Base-by-base conservation (phyloP, 1,284 basidiomycete genomes). In the Entoloma clypeatum region DNA sequence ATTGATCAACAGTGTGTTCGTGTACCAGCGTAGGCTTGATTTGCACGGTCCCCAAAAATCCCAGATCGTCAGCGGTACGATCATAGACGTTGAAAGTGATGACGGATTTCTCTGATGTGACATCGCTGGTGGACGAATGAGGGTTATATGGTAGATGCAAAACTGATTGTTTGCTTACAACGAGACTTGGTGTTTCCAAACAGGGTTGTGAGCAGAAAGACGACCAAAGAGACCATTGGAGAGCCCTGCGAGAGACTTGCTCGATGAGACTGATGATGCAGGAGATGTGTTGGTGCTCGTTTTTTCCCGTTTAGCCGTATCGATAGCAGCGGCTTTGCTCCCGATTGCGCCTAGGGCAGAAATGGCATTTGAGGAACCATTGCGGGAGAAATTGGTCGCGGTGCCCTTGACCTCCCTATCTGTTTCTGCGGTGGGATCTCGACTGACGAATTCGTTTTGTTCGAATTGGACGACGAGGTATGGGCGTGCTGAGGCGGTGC, bases 391-490 rank as follows among this genome's bases (percentile, higher is more conserved):
- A 49, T 65, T 77, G 22, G 75, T 81, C 6, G 90, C 77, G 24
- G 79, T 74, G 49, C 91, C 91, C 58, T 85, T 87, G 58, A 88
- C 85, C 63, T 92, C 88, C 67, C 83, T 88, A 63, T 87, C 89
- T n/a, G 75, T 68, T 59, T 92, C 90, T 53, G 82, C 75, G 30
- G 86, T 89, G 14, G 95, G 92, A 58, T 96, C 91, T 44, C 95
- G 74, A 51, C 85, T 86, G 60, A 99, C 87, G 61, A 98, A 99
- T 67, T 99, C 95, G 75, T 94, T 98, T 68, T 98, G 91, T 71
- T 99, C 95, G 65, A 98, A 99, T 63, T 94, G 88, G 54, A 96
- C 92, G 59, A 99, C 95, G 52, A 93, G 91, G 62, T 99, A 99
- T 9, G 95, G 96, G 16, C 86, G 76, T 2, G 86, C 79, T 36